Conservation (phyloP, 2,329 filamentous ascomycete species). For the Fusarium sp. region DNA sequence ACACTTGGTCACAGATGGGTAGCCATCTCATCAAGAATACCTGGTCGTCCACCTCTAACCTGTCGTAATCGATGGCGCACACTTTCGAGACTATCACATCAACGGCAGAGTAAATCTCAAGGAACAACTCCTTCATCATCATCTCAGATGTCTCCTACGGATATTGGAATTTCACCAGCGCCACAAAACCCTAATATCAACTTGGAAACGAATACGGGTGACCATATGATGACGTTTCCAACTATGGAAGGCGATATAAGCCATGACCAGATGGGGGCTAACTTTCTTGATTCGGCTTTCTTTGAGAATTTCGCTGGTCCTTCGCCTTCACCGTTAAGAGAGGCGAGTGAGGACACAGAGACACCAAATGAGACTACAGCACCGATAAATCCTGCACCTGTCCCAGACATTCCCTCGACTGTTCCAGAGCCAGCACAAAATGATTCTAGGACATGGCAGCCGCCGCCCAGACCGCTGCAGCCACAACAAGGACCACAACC, state of each 20-base stretch:
- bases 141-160: constrained; percentile 35
- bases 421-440: not conserved
- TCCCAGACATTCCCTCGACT: constrained; percentile 1
- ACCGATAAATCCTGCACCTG: not conserved
- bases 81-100: constrained; percentile 25
- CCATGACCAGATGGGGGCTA: constrained; percentile 20
- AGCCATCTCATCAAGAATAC: constrained; percentile 43
- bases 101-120: constrained; percentile 30
- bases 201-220: not conserved
- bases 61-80: constrained; percentile 47
- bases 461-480: constrained; percentile 1
- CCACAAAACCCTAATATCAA: constrained; percentile 10
- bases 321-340: constrained; percentile 23
- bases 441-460: constrained; percentile 9
- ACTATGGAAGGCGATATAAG: constrained; percentile 15
- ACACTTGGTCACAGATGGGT: constrained; percentile 45
- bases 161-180: constrained; percentile 33
- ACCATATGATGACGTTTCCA: constrained; percentile 23
- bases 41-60: constrained; percentile 45
- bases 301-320: constrained; percentile 38
- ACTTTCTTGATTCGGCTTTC: constrained; percentile 36
- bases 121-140: constrained; percentile 35
- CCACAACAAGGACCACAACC: not conserved
- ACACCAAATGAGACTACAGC: not conserved
- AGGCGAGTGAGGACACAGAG: constrained; percentile 20